Conservation (phyloP, 2,329 filamentous ascomycete genomes). For the Bimuria novae-zelandiae region DNA sequence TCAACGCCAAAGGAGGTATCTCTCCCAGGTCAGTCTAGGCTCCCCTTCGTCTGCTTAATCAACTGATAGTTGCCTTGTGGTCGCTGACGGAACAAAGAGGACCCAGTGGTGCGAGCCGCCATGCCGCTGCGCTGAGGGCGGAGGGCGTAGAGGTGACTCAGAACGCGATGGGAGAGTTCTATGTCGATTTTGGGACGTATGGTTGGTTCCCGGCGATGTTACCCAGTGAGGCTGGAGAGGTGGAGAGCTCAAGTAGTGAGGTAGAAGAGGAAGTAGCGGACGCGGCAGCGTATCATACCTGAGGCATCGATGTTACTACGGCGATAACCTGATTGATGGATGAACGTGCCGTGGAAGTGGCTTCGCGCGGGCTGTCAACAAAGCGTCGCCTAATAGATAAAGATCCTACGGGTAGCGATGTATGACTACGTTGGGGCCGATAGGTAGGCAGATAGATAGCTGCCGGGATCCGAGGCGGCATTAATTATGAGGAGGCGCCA, state of each 20-base stretch:
- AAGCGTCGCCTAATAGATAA: not conserved
- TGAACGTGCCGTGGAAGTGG: not conserved
- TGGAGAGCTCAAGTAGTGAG: constrained; percentile 39
- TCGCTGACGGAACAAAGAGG: constrained; percentile 44
- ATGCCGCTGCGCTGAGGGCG: constrained; percentile 51
- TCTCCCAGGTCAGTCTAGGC: constrained; percentile 70
- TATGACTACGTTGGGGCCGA: constrained; percentile 4
- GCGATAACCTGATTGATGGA: not conserved
- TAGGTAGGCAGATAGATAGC: constrained; percentile 5
- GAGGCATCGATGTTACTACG: constrained; percentile 18
- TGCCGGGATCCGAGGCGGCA: constrained; percentile 10
- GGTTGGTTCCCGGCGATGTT: constrained; percentile 59
- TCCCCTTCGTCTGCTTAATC: constrained; percentile 12
- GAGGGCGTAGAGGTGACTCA: constrained; percentile 55
- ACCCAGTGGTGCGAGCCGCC: constrained; percentile 51
- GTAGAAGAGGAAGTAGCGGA: constrained; percentile 36
- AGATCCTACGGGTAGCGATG: constrained; percentile 5
- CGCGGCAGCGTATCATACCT: constrained; percentile 40
- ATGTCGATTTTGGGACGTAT: constrained; percentile 51
- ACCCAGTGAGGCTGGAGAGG: constrained; percentile 51
- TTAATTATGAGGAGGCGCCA: constrained; percentile 16
- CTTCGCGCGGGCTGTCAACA: constrained; percentile 1
- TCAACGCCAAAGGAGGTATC: constrained; percentile 84
- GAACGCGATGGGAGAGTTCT: constrained; percentile 53
- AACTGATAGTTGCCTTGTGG: constrained; percentile 17